Evolutionary conservation across 352 stramenopile genomes (phyloP).

Genomic region (Phytophthora gonapodyides): DNA sequence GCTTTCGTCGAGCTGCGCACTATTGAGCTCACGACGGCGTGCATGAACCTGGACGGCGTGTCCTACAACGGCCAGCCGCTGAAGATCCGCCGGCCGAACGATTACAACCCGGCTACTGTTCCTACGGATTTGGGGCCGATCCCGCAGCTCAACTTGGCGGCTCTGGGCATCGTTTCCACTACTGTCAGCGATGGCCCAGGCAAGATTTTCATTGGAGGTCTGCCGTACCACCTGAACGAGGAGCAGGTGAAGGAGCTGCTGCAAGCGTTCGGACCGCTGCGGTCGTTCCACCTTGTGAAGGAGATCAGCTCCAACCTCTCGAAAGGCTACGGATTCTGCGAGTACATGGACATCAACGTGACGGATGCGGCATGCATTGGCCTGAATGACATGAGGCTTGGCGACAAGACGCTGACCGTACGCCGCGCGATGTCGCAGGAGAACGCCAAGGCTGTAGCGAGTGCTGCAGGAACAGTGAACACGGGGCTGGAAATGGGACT

Average conservation of each 20-base stretch:
- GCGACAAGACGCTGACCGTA: conserved; percentile 92
- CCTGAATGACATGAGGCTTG: conserved; percentile 96
- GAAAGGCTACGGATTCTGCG: conserved; percentile 98
- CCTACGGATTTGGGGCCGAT: conserved; percentile 88
- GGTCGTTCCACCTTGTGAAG: conserved; percentile 97
- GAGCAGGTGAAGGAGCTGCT: conserved; percentile 95
- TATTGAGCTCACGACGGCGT: conserved; percentile 96
- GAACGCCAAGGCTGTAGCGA: conserved; percentile 67
- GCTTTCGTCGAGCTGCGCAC: conserved; percentile 98
- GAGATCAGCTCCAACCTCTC: conserved; percentile 89
- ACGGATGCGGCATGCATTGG: conserved; percentile 93
- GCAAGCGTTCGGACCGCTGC: conserved; percentile 93
- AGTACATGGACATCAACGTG: conserved; percentile 93
- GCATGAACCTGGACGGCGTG: conserved; percentile 96
- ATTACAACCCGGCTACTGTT: conserved; percentile 95
- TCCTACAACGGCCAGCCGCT: conserved; percentile 93
- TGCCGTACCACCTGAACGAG: conserved; percentile 97
- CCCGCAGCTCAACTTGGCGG: conserved; percentile 87
- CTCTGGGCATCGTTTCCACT: conserved; percentile 94
- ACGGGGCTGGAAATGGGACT: conserved; percentile 69
- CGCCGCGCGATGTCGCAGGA: conserved; percentile 84
- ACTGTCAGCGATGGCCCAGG: conserved; percentile 96
- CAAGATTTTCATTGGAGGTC: conserved; percentile 98
- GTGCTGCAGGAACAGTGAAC: conserved; percentile 68
- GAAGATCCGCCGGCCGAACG: conserved; percentile 97